Conservation (phyloP, 2,329 filamentous ascomycete genomes). For the Alternaria viburni region DNA sequence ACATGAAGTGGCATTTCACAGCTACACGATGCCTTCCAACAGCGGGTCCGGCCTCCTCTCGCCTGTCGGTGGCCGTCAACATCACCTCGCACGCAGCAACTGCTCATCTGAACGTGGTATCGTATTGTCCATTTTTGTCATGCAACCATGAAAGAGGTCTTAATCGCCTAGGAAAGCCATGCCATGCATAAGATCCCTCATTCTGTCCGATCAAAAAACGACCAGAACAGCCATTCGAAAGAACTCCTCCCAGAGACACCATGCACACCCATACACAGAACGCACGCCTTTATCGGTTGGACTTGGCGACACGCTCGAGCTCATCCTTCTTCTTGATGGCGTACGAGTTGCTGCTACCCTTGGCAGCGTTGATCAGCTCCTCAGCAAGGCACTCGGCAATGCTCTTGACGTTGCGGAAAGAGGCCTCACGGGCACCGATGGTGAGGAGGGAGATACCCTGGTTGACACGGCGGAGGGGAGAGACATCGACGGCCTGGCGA, state of each 20-base stretch:
- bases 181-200: constrained; percentile 47
- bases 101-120: constrained; percentile 17
- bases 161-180: constrained; percentile 48
- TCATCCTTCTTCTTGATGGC: constrained; percentile 99
- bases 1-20: not conserved
- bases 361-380: constrained; percentile 99
- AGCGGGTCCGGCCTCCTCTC: not conserved
- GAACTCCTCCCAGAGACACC: constrained; percentile 46
- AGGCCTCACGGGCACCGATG: constrained; percentile 96
- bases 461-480: constrained; percentile 98
- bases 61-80: not conserved
- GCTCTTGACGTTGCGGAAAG: constrained; percentile 99
- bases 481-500: constrained; percentile 99
- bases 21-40: not conserved
- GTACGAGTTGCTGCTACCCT: constrained; percentile 99
- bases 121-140: constrained; percentile 47
- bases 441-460: constrained; percentile 99
- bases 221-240: constrained; percentile 38
- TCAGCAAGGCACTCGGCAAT: constrained; percentile 99
- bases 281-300: constrained; percentile 86
- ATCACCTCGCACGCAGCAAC: constrained; percentile 18
- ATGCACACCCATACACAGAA: constrained; percentile 31
- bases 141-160: constrained; percentile 50
- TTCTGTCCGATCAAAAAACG: constrained; percentile 36
- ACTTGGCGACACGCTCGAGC: constrained; percentile 99